Evolutionary conservation across 129 eudicot species (phyloP), one percentile per base, ranked within the genome.

Genomic region (Silybum marianum): DNA sequence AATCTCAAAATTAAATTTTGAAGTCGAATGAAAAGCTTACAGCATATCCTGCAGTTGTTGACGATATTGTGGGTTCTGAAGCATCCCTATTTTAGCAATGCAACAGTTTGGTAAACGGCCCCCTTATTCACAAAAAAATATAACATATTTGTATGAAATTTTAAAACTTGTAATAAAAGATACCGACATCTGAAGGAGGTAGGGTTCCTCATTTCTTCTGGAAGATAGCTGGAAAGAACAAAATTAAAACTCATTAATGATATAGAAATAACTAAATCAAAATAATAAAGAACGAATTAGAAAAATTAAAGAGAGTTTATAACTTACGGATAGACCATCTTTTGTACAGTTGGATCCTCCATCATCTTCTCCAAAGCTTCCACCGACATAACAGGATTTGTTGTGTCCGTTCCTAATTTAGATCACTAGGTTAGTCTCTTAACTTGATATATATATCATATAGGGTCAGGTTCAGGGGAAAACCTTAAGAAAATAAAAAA

Each of bases 131-230:
- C 18, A 30, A 10, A 2, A 66, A 54, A 6, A 12, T 4, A 71
- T 23, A 11, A 42, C 1, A 12, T 36, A 83, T 77, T 3, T 14
- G 25, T 22, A 62, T 22, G 36, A 66, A 9, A 63, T 75, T 71
- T 9, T 18, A 79, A 2, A 60, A 46, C 28, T 6, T 14, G 25
- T 16, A 62, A 72, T 39, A 40, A 38, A 48, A 58, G 10, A n/a
- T 69, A 87, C 98, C 73, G 14, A 96, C 99, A 93, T 83, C 91
- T 96, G 80, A 96, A 96, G 71, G 98, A 91, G n/a, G 93, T 82
- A 0, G 99, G 99, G 78, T 96, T 91, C 88, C 99, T 91, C 99
- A 96, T 96, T 88, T 96, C 99, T 89, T 96, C 97, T 0, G 99
- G 99, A 78, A 96, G 92, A 84, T 96, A 93, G 74, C 99, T 96